Evolutionary conservation across 108 stramenopile species (phyloP).

Genomic region (Nitzschia sp.): DNA sequence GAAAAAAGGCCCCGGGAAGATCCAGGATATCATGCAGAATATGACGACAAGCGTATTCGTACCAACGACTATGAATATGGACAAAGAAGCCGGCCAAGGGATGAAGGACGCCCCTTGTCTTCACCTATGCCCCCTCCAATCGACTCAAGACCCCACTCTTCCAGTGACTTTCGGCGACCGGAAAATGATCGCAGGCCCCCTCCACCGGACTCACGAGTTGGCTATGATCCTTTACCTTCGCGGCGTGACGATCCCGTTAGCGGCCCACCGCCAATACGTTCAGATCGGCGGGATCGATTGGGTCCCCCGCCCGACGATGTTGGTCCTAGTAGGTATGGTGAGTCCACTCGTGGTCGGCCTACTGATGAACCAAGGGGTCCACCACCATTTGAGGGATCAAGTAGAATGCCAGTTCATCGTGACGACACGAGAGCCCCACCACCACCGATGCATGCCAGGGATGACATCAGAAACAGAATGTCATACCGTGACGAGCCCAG

Average conservation of each 20-base stretch:
- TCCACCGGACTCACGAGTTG: background rate
- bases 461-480: background rate
- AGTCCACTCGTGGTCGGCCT: background rate
- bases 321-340: background rate
- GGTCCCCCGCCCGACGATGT: background rate
- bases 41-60: background rate
- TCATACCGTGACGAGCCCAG: background rate
- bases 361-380: conserved; percentile 2
- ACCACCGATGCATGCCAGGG: background rate
- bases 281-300: conserved; percentile 1
- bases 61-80: background rate
- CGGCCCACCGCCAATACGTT: background rate
- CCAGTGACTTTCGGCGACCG: background rate
- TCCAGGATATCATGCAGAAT: background rate
- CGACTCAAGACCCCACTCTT: background rate
- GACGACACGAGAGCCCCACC: background rate
- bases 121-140: too few species aligned
- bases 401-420: background rate
- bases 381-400: background rate
- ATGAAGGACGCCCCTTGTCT: background rate
- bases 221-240: background rate
- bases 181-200: conserved; percentile 1
- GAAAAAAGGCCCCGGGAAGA: background rate
- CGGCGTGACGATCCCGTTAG: background rate
- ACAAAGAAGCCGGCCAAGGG: background rate